Percentiles rank a stretch among this genome's conserved stretches.
Evolutionary conservation across 257 asterid genomes (phyloP).

Genomic region (Craterostigma plantagineum): DNA sequence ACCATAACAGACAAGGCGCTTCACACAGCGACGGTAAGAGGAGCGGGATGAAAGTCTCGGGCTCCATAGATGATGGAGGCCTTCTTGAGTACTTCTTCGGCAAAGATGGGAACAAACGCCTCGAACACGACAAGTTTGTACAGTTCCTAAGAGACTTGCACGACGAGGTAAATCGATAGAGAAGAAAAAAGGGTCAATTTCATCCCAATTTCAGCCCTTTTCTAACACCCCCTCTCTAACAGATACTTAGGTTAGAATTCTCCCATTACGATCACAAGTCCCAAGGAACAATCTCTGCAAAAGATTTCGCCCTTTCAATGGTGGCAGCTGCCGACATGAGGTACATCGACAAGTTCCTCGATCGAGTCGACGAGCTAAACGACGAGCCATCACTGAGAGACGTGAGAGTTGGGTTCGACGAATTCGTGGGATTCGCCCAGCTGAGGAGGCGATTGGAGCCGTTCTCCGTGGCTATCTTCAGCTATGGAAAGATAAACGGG

Average conservation of each 20-base stretch:
- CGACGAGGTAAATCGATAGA: constrained; percentile 32
- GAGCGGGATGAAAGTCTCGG: constrained; percentile 43
- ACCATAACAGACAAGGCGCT: constrained; percentile 62
- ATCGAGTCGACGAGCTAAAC: constrained; percentile 43
- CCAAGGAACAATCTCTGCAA: constrained; percentile 59
- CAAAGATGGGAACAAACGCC: constrained; percentile 42
- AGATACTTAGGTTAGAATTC: constrained; percentile 72
- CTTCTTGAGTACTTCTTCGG: constrained; percentile 74
- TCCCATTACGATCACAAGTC: constrained; percentile 66
- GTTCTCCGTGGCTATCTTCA: constrained; percentile 61
- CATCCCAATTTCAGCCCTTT: no score
- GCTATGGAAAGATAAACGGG: constrained; percentile 67
- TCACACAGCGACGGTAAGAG: constrained; percentile 69
- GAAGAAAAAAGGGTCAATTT: no score
- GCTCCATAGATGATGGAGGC: constrained; percentile 68
- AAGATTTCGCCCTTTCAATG: constrained; percentile 63
- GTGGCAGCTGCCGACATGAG: constrained; percentile 82
- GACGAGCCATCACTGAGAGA: constrained; percentile 34
- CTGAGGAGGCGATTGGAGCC: constrained; percentile 41
- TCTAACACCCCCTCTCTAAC: constrained; percentile 4
- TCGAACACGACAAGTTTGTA: constrained; percentile 49
- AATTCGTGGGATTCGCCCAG: constrained; percentile 55
- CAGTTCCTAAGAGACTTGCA: constrained; percentile 71
- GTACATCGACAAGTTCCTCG: constrained; percentile 69
- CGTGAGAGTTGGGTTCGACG: constrained; percentile 41